Base-by-base conservation (phyloP, 73 alveolate species). In the Tetrahymena borealis region DNA sequence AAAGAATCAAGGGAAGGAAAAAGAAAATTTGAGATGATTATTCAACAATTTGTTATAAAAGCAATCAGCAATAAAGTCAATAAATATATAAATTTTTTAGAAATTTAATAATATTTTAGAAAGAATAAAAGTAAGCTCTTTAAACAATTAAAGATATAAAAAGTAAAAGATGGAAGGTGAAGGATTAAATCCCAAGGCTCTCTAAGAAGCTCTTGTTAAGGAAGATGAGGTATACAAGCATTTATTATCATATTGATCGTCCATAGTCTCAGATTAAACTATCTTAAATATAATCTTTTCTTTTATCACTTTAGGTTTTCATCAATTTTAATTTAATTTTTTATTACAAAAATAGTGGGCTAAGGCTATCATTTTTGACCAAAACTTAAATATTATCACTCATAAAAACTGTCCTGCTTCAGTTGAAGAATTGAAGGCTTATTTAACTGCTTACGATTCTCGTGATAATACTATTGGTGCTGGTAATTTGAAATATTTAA, bases 381-480 rank as follows among this genome's bases (percentile, higher is more conserved):
- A 79, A 32, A 94, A 94, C 37, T 39, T 90, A 43, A 94, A 91
- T 78, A 41, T 91, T 11, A 91, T 94, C n/a, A 91, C 97, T 28
- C 79, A 90, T 37, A 94, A 91, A 41, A 91, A 90, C 79, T 91
- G 94, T 32, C 41, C 91, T 38, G 94, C 93, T 90, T 11, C 94
- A 36, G 90, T 91, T 35, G 96, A 90, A 41, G 97, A 94, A 39
- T 91, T 94, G 33, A 39, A 43, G 16, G 93, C 95, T 32, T 94
- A 93, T 38, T 35, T 94, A 18, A 91, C 90, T 39, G 97, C 96
- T 31, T 90, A 38, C 12, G 95, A 94, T 38, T 91, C 91, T 10
- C 93, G 97, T 92, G 97, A 94, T 39, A 78, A 79, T 35, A 94
- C 97, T 20, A 92, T 94, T n/a, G 97, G 97, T 24, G 96, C 95